Base-by-base conservation (phyloP, 208 protist genomes). In the Trypanosoma platydactyli region DNA sequence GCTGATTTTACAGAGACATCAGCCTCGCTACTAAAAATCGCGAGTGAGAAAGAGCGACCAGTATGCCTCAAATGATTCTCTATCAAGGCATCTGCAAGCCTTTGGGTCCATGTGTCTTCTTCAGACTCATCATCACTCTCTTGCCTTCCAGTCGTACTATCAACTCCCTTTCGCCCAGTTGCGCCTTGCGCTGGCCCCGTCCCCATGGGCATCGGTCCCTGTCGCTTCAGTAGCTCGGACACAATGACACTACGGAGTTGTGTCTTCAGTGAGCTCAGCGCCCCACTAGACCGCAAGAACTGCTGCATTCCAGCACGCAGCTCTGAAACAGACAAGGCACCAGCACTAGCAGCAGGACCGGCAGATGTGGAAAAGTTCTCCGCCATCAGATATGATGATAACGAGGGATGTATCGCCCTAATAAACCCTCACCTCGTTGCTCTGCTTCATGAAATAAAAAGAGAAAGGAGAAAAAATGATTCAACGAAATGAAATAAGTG, bases 1-100 rank as follows among this genome's bases (percentile, higher is more conserved):
- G 53, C 38, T 18, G 61, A 30, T 27, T 48, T 25, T 20, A 75
- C 50, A 6, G 59, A 59, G 15, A 75, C 82, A 59, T 92, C 84
- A 30, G 83, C 89, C 63, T 95, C 89, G 5, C 80, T 85, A 44
- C 80, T 76, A 71, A 92, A 95, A 61, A 95, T 86, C 15, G 89
- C 84, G 6, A 93, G 70, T 5, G 86, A 88, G 72, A 95, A 86
- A 57, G 73, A 50, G 1, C 89, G 86, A 18, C 68, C 69, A 6
- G 86, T 92, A 40, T 78, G 76, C 11, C 86, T 81, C n/a, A 95
- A 73, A 70, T 95, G 89, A 69, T 91, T 85, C 61, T 92, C 86
- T 2, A 95, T 76, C 35, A 95, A 65, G 22, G 84, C 75, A 63
- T 95, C 89, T 0, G 82, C 78, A 40, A 95, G 49, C 0, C 79